Conservation (phyloP, 2,329 filamentous ascomycete species). For the Graphiopsis chlorocephala region DNA sequence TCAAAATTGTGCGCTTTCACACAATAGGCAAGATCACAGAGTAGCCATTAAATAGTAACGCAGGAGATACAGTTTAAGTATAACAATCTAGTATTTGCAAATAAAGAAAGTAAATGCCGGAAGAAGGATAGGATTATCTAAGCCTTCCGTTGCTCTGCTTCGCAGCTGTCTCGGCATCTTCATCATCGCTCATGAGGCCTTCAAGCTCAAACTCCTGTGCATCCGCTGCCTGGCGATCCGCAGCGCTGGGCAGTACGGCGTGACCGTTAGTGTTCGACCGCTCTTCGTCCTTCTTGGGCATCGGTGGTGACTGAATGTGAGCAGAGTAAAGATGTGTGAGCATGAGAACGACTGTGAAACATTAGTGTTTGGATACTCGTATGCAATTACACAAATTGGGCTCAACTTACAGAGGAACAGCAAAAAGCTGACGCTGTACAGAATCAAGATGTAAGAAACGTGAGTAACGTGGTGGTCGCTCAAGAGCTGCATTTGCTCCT, state of each 20-base stretch:
- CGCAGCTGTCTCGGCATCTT: slow-evolving; percentile 54
- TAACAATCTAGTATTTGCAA: not conserved
- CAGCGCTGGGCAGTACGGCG: slow-evolving; percentile 37
- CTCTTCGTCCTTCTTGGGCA: slow-evolving; percentile 33
- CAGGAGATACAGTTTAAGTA: not conserved
- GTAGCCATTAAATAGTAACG: not conserved
- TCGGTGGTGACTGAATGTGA: slow-evolving; percentile 46
- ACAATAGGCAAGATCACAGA: no score
- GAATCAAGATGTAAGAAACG: slow-evolving; percentile 85
- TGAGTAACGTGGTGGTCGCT: slow-evolving; percentile 74
- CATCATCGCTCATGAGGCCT: slow-evolving; percentile 84
- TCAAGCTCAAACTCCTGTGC: slow-evolving; percentile 93
- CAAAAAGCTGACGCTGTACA: slow-evolving; percentile 86
- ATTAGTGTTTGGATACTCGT: not conserved
- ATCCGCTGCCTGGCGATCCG: slow-evolving; percentile 65
- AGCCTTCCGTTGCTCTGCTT: slow-evolving; percentile 9
- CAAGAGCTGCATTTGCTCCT: slow-evolving; percentile 88
- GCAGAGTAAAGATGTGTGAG: slow-evolving; percentile 81
- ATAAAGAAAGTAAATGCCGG: not conserved
- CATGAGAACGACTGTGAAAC: slow-evolving; percentile 67
- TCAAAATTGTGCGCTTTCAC: not conserved
- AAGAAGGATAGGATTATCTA: not conserved
- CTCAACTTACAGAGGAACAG: slow-evolving; percentile 72
- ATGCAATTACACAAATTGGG: not conserved
- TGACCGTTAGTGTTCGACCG: slow-evolving; percentile 43